Base-by-base conservation (phyloP, 2,329 filamentous ascomycete genomes). In the Mycosphaerella sp. region DNA sequence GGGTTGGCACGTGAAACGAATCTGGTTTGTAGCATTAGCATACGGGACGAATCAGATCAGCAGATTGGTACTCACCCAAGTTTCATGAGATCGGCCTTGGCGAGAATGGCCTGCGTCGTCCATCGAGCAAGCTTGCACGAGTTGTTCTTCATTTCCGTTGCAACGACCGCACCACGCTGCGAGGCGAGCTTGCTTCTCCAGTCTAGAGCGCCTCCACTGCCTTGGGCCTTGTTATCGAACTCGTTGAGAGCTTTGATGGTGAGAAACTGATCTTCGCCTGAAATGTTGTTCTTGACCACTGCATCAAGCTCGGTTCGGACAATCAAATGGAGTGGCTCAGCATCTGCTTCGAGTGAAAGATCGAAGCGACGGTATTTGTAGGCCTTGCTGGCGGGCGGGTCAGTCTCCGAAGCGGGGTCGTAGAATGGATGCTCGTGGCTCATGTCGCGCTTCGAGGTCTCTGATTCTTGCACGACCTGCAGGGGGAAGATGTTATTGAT, bases 101-200 rank as follows among this genome's bases (percentile, higher is more conserved):
- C 91, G 55, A 98, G 83, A 69, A 98, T 96, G 69, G 87, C 89
- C 79, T 98, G 93, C 42, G 92, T 89, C 32, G 93, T 95, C 93
- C 93, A 98, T 72, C 93, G 81, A 55, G 93, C 93, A 59, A 98
- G 85, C 80, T 98, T 98, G 86, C 89, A 95, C 70, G 85, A 90
- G 82, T 98, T 98, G 83, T 98, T 98, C 88, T 98, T 98, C 93
- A 98, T 98, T 79, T 98, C 93, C 10, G 93, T 98, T 17, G 93
- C 93, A 26, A 98, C 87, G 42, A 98, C 92, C 54, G 93, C 93
- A 83, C 93, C 93, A 67, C 93, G 87, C 78, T 96, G 91, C 66
- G 85, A 89, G 61, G 88, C 87, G 57, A 98, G 82, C 82, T 98
- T 98, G 64, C 85, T 86, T 71, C 93, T 83, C 93, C 93, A 98